These are phyloP conservation scores for Ceratobasidium sp. DNA, from an alignment of 1,284 basidiomycete genomes.

Conservation along the genomic window DNA sequence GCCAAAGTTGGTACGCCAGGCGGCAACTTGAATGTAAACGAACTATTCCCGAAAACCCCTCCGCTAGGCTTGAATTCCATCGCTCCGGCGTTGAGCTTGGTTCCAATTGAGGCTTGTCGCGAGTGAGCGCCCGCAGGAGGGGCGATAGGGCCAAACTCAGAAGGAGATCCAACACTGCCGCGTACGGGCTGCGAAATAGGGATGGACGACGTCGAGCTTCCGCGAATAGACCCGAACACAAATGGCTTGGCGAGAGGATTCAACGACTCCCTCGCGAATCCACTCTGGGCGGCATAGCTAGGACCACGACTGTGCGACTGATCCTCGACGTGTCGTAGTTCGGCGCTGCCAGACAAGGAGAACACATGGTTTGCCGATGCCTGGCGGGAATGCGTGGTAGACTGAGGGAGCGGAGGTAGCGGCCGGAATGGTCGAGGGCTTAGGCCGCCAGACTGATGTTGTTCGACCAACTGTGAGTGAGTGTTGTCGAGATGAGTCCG, in stretches of 20 bases:
- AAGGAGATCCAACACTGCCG: conserved; percentile 49
- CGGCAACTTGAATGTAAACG: conserved; percentile 78
- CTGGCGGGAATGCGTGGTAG: conserved; percentile 41
- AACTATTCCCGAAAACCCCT: conserved; percentile 48
- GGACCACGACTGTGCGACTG: conserved; percentile 24
- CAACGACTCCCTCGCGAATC: conserved; percentile 56
- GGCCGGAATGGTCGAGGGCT: conserved; percentile 44
- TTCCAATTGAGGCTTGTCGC: conserved; percentile 65
- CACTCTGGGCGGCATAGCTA: neutral
- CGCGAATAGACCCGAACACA: conserved; percentile 66
- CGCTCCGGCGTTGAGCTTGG: conserved; percentile 75
- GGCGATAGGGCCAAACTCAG: conserved; percentile 59
- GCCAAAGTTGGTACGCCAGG: conserved; percentile 69
- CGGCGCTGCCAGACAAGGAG: conserved; percentile 42
- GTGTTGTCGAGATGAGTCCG: conserved; percentile 58
- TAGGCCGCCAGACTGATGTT: conserved; percentile 18
- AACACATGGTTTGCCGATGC: conserved; percentile 28
- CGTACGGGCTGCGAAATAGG: conserved; percentile 47
- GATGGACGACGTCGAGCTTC: conserved; percentile 52
- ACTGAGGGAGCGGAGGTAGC: conserved; percentile 47
- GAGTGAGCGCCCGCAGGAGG: conserved; percentile 56
- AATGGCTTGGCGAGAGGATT: conserved; percentile 85
- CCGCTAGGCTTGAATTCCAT: conserved; percentile 76
- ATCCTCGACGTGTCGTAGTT: conserved; percentile 32
- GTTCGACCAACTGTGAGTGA: conserved; percentile 57